Conservation (phyloP, 306 rosid genomes). For the Coriaria nepalensis region DNA sequence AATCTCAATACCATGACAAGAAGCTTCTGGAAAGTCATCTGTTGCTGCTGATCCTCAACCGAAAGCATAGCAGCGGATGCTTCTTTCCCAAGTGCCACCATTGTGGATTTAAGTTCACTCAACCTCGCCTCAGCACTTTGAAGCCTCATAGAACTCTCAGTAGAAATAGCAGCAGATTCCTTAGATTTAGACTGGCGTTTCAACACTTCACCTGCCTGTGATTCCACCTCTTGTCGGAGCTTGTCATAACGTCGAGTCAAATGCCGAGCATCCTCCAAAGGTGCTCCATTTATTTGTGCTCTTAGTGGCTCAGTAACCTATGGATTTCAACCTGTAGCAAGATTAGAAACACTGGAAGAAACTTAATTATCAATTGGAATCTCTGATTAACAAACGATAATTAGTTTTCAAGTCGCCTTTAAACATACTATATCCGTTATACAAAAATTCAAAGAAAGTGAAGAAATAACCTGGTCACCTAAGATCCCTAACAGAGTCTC, state of each 20-base stretch:
- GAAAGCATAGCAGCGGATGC: slow-evolving; percentile 81
- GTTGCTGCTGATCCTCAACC: slow-evolving; percentile 84
- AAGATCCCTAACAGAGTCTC: slow-evolving; percentile 49
- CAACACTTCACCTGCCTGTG: slow-evolving; percentile 88
- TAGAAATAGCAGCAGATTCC: slow-evolving; percentile 59
- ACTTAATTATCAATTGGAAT: slow-evolving; percentile 1
- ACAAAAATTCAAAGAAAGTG: slow-evolving; percentile 1
- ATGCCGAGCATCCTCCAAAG: slow-evolving; percentile 95
- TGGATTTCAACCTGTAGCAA: slow-evolving; percentile 38
- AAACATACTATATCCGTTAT: slow-evolving; percentile 1
- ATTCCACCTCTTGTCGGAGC: slow-evolving; percentile 72
- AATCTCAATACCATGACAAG: slow-evolving; percentile 47
- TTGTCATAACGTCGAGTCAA: slow-evolving; percentile 71
- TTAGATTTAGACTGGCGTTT: slow-evolving; percentile 73
- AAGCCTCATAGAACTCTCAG: slow-evolving; percentile 62
- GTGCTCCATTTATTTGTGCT: slow-evolving; percentile 82
- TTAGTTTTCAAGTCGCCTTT: not conserved
- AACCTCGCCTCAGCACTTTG: slow-evolving; percentile 74
- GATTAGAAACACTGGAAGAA: too few species aligned
- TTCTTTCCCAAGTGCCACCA: slow-evolving; percentile 75
- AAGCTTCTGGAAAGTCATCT: slow-evolving; percentile 58
- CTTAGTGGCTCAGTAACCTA: slow-evolving; percentile 80
- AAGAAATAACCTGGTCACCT: slow-evolving; percentile 58
- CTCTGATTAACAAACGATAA: too few species aligned
- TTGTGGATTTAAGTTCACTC: slow-evolving; percentile 69